These are phyloP conservation scores for Tylopilus orsonianus DNA, from an alignment of 1,284 basidiomycete species.

Conservation along the genomic window DNA sequence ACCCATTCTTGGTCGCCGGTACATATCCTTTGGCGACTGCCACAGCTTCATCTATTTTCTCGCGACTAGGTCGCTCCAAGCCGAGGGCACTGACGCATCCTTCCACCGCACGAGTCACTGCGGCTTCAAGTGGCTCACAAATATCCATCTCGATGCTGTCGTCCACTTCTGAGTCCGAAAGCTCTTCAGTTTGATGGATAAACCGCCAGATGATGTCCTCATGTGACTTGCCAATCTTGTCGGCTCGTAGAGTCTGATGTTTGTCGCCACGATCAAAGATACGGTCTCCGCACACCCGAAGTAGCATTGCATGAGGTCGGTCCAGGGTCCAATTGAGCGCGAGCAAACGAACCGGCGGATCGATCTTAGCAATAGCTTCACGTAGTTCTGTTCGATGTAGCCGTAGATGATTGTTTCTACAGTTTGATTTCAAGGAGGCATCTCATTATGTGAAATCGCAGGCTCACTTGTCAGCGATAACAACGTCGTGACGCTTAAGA, in stretches of 20 bases:
- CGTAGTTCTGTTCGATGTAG: slow-evolving; percentile 76
- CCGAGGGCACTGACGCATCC: slow-evolving; percentile 53
- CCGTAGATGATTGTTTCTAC: slow-evolving; percentile 83
- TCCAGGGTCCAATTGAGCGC: slow-evolving; percentile 78
- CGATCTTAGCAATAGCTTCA: slow-evolving; percentile 44
- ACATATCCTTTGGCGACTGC: slow-evolving; percentile 52
- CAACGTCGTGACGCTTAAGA: slow-evolving; percentile 67
- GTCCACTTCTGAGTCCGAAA: slow-evolving; percentile 65
- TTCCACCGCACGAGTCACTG: slow-evolving; percentile 60
- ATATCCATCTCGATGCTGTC: slow-evolving; percentile 66
- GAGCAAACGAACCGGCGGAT: slow-evolving; percentile 65
- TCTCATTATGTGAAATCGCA: not conserved
- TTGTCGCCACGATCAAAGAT: slow-evolving; percentile 74
- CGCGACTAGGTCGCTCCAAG: slow-evolving; percentile 52
- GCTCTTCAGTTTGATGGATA: slow-evolving; percentile 64
- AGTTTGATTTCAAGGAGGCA: not conserved
- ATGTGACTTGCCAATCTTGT: slow-evolving; percentile 53
- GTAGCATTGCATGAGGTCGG: slow-evolving; percentile 52
- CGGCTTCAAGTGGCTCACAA: slow-evolving; percentile 51
- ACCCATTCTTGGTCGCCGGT: slow-evolving; percentile 39
- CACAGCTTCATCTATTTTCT: slow-evolving; percentile 62
- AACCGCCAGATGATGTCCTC: slow-evolving; percentile 85
- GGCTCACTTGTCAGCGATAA: slow-evolving; percentile 86
- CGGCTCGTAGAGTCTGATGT: slow-evolving; percentile 79
- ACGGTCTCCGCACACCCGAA: slow-evolving; percentile 77